These are phyloP conservation scores for Tylopilus intermedius DNA, from an alignment of 768 basidiomycete species.

Conservation along the genomic window DNA sequence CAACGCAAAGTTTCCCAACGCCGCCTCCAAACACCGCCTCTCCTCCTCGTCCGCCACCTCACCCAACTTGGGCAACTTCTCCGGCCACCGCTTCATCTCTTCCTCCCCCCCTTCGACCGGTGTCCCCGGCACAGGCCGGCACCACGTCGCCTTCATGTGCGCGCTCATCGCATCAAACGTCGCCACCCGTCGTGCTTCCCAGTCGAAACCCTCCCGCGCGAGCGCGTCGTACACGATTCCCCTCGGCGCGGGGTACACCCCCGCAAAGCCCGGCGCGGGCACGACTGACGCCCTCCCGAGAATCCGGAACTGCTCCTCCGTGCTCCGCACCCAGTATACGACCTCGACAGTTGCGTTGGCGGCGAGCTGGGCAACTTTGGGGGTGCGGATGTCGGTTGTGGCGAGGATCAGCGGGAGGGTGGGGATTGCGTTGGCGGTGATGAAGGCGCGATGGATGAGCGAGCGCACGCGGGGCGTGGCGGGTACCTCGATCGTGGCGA, in stretches of 20 bases:
- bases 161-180: conserved; percentile 56
- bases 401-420: conserved; percentile 57
- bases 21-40: conserved; percentile 45
- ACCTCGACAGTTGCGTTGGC: conserved; percentile 42
- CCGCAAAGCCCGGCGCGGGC: conserved; percentile 41
- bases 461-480: conserved; percentile 59
- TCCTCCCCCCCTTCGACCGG: conserved; percentile 47
- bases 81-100: conserved; percentile 60
- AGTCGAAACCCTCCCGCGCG: conserved; percentile 36
- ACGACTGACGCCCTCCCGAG: conserved; percentile 52
- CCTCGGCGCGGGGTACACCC: conserved; percentile 8
- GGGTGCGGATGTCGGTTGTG: conserved; percentile 69
- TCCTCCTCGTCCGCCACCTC: conserved; percentile 42
- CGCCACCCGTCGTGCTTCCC: conserved; percentile 61
- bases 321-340: conserved; percentile 69
- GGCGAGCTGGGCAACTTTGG: conserved; percentile 46
- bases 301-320: conserved; percentile 72
- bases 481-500: conserved; percentile 32
- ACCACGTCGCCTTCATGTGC: conserved; percentile 69
- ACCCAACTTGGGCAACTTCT: conserved; percentile 43
- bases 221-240: conserved; percentile 33
- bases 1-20: conserved; percentile 66
- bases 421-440: conserved; percentile 40
- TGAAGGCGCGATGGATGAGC: conserved; percentile 55
- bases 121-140: conserved; percentile 61